Conservation (phyloP, 257 asterid species). For the Solanum acaule region DNA sequence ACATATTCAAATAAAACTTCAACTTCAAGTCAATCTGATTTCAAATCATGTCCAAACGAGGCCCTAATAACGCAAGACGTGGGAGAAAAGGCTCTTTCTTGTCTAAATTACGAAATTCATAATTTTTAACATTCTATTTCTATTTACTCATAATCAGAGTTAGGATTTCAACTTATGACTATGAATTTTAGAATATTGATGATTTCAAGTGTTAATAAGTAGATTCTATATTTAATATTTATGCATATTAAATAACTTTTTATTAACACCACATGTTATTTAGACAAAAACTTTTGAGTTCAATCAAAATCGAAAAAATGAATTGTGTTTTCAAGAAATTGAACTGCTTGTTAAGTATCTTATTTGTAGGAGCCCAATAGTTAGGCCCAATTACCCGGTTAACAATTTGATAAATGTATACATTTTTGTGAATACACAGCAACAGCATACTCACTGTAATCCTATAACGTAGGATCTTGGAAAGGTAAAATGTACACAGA, state of each 20-base stretch:
- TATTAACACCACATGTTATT: background rate
- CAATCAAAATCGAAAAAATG: background rate
- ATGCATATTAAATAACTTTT: background rate
- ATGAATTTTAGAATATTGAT: background rate
- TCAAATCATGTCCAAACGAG: background rate
- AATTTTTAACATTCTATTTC: too few relatives aligned
- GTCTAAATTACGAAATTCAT: too few relatives aligned
- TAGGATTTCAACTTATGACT: background rate
- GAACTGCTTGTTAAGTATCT: background rate
- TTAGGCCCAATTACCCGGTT: background rate
- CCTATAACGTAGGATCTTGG: rapidly evolving
- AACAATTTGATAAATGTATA: background rate
- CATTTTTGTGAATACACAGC: background rate
- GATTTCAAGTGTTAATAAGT: background rate
- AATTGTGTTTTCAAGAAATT: background rate
- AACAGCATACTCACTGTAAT: background rate
- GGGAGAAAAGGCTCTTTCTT: background rate
- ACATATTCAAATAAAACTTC: background rate
- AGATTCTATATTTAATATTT: background rate
- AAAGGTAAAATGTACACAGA: background rate
- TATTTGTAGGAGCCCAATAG: background rate
- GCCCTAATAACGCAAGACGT: background rate
- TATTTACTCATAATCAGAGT: background rate
- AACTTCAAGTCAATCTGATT: too few relatives aligned
- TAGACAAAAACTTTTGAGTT: background rate